phyloP scores from a whole-genome alignment of 345 rosid genomes.

The Heritiera littoralis region DNA sequence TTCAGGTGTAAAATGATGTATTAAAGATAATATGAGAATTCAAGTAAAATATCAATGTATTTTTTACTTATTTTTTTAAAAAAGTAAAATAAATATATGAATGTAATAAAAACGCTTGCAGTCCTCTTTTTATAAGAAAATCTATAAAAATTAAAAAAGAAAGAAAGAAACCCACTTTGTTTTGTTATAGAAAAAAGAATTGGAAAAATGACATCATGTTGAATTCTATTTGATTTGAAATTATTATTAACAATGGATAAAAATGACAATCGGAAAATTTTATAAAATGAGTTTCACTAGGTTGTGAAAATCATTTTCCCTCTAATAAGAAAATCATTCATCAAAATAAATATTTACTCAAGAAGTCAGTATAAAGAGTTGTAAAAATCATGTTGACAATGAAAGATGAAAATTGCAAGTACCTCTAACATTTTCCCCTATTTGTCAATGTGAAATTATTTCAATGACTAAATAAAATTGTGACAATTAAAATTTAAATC shows the following conservation, averaged over 20 bases:
- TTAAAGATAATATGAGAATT: too few species aligned
- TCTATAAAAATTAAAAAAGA: neutral
- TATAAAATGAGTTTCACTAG: neutral
- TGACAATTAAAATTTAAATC: too few species aligned
- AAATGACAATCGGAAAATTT: neutral
- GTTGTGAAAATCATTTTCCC: neutral
- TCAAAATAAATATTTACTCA: neutral
- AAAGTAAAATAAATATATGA: too few species aligned
- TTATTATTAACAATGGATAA: neutral
- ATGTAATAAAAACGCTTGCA: too few species aligned
- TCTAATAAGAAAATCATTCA: neutral
- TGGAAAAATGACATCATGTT: neutral
- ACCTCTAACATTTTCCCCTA: neutral
- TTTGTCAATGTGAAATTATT: neutral
- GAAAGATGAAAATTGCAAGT: neutral
- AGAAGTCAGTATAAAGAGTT: neutral
- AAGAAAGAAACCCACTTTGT: neutral
- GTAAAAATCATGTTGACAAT: neutral
- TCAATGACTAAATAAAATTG: neutral
- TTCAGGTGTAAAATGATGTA: too few species aligned
- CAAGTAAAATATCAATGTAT: too few species aligned
- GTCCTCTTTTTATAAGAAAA: too few species aligned
- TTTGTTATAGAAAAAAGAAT: too few species aligned
- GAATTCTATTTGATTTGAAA: neutral
- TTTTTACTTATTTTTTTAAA: too few species aligned